A percentile compares a stretch with the other conserved stretches of the same genome.
Conservation (phyloP, 2,329 filamentous ascomycete genomes). For the Apiospora hydei region DNA sequence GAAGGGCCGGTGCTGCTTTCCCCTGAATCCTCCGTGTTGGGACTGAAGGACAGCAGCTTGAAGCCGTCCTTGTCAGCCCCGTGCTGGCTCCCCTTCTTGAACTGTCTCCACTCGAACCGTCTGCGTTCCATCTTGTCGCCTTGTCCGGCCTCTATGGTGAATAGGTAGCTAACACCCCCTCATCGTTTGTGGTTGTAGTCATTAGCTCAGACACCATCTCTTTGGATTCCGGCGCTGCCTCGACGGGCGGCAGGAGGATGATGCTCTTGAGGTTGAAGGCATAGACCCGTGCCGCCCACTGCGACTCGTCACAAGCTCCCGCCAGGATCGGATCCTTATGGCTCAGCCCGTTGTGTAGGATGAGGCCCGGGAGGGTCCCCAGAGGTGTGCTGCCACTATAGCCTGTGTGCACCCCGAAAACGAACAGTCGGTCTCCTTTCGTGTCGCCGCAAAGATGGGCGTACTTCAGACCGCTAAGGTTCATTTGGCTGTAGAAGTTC, state of each 20-base stretch:
- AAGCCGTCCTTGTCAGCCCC: constrained; percentile 19
- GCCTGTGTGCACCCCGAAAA: constrained; percentile 32
- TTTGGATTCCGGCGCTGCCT: background rate
- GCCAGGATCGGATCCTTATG: constrained; percentile 32
- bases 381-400: constrained; percentile 28
- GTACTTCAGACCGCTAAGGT: constrained; percentile 26
- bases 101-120: constrained; percentile 33
- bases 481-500: constrained; percentile 31
- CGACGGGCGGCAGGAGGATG: constrained; percentile 28
- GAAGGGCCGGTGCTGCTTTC: background rate
- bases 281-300: background rate
- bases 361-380: constrained; percentile 29
- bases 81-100: constrained; percentile 28
- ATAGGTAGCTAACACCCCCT: constrained; percentile 28
- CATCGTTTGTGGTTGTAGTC: constrained; percentile 26
- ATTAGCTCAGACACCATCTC: constrained; percentile 21
- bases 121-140: constrained; percentile 27
- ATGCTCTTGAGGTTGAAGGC: constrained; percentile 26
- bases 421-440: constrained; percentile 31
- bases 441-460: constrained; percentile 29
- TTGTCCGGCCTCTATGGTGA: constrained; percentile 29
- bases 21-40: background rate
- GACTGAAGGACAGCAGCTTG: background rate
- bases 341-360: constrained; percentile 32
- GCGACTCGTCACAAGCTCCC: constrained; percentile 29